A percentile compares a stretch with the other conserved stretches of the same genome.
These are phyloP conservation scores for Penicillium turbatum DNA, from an alignment of 495 filamentous ascomycete species.

Conservation along the genomic window DNA sequence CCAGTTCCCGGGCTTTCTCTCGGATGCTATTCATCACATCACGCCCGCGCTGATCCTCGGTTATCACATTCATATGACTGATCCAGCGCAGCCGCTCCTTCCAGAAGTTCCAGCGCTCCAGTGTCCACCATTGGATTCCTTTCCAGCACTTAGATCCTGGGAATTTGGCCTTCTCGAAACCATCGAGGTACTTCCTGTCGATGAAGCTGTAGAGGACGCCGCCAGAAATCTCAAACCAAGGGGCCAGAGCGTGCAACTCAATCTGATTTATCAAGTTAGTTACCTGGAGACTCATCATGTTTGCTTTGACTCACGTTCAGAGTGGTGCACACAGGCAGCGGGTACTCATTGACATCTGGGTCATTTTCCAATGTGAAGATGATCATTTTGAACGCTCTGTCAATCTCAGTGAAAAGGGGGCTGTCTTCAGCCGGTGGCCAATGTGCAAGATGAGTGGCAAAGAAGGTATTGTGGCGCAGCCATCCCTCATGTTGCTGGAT, in stretches of 20 bases:
- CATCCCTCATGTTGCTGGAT: no score
- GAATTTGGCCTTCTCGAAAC: neutral
- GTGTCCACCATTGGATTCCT: neutral
- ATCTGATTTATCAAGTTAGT: neutral
- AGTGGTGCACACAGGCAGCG: neutral
- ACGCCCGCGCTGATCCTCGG: neutral
- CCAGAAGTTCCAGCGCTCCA: neutral
- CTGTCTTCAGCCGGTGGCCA: no score
- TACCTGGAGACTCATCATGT: neutral
- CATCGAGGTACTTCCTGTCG: neutral
- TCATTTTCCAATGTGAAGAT: no score
- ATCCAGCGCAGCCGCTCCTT: neutral
- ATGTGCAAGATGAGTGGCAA: no score
- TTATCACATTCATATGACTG: neutral
- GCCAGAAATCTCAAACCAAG: neutral
- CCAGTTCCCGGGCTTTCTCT: no score
- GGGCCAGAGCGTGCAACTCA: neutral
- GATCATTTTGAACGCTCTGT: no score
- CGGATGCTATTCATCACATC: no score
- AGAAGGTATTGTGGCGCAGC: no score
- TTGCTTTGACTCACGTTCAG: neutral
- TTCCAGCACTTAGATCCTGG: neutral
- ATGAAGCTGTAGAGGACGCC: neutral
- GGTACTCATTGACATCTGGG: no score
- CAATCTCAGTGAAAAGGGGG: no score